Evolutionary conservation across 345 rosid genomes (phyloP).

Genomic region (Eucalyptus caleyi): DNA sequence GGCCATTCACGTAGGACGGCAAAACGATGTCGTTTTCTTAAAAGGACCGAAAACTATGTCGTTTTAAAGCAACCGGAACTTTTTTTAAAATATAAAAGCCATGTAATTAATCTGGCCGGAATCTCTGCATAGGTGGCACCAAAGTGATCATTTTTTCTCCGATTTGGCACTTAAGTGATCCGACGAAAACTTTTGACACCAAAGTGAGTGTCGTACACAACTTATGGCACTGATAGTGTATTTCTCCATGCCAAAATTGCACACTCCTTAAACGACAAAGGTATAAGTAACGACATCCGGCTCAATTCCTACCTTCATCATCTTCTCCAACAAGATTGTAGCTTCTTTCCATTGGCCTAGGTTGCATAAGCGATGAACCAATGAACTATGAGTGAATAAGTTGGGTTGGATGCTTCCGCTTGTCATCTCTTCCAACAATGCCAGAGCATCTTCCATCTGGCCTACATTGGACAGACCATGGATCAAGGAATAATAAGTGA

Average conservation of each 20-base stretch:
- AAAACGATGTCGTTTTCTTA: no score
- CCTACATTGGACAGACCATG: not conserved
- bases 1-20: fast-evolving
- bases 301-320: not conserved
- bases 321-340: not conserved
- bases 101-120: fast-evolving
- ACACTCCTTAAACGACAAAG: not conserved
- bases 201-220: no score
- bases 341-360: not conserved
- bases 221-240: no score
- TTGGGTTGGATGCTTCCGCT: not conserved
- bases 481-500: not conserved
- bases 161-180: no score
- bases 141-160: no score
- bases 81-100: no score
- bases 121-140: no score
- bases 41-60: no score
- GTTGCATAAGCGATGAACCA: not conserved
- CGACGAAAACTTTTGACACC: no score
- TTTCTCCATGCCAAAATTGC: not conserved
- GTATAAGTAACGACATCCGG: fast-evolving
- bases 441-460: not conserved
- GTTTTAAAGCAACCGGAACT: no score
- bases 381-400: not conserved
- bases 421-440: not conserved